Evolutionary conservation across 108 stramenopile species (phyloP).

Genomic region (Nitzschia palea): DNA sequence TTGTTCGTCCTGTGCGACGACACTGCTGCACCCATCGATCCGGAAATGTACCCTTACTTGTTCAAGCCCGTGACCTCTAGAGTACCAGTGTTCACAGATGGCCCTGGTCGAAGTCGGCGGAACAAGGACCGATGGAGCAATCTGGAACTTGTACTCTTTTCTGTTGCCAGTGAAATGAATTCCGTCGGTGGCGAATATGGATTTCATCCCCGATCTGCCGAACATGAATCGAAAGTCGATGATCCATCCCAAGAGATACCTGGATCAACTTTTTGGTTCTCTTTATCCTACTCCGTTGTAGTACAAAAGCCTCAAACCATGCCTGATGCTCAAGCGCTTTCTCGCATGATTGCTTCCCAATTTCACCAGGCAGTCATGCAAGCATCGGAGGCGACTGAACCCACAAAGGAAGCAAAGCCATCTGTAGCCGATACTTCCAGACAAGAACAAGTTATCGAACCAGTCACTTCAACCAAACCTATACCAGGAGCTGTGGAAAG

Average conservation of each 20-base stretch:
- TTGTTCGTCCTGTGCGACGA: slow-evolving; percentile 45
- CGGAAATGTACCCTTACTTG: slow-evolving; percentile 50
- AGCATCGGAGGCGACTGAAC: background rate
- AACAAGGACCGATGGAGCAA: background rate
- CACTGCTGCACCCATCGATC: slow-evolving; percentile 56
- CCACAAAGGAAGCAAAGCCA: background rate
- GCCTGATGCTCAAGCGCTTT: background rate
- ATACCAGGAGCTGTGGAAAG: background rate
- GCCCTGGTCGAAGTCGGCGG: background rate
- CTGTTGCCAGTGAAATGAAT: slow-evolving; percentile 56
- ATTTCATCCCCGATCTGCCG: slow-evolving; percentile 33
- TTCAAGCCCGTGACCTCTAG: slow-evolving; percentile 41
- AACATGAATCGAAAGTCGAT: slow-evolving; percentile 5
- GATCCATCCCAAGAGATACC: background rate
- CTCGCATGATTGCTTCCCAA: slow-evolving; percentile 1
- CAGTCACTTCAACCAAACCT: background rate
- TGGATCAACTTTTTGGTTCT: slow-evolving; percentile 71
- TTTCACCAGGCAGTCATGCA: background rate
- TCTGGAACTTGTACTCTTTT: slow-evolving; percentile 56
- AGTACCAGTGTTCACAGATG: slow-evolving; percentile 6
- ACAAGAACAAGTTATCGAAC: background rate
- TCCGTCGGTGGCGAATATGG: slow-evolving; percentile 63
- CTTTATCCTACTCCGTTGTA: slow-evolving; percentile 32
- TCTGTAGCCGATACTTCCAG: background rate
- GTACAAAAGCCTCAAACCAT: background rate